Percentiles rank a stretch among this genome's conserved stretches.
Evolutionary conservation across 306 rosid species (phyloP).

Genomic region (Canavalia gladiata): DNA sequence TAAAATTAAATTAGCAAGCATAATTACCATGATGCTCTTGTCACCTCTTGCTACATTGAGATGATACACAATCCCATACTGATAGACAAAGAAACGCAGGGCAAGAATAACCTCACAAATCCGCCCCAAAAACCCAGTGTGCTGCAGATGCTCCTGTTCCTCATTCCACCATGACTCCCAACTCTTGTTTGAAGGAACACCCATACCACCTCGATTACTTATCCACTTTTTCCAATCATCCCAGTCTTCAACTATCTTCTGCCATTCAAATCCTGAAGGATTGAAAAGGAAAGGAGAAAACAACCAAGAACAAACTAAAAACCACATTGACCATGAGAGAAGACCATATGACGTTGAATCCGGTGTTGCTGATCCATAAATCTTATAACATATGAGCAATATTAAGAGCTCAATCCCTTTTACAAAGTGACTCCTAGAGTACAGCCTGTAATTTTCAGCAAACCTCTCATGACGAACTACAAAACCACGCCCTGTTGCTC

Average conservation of each 20-base stretch:
- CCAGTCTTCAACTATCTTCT: constrained; percentile 98
- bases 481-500: constrained; percentile 99
- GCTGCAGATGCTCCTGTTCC: constrained; percentile 93
- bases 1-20: constrained; percentile 36
- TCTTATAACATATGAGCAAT: constrained; percentile 71
- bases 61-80: constrained; percentile 94
- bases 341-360: constrained; percentile 56
- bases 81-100: constrained; percentile 85
- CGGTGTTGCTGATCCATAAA: constrained; percentile 74
- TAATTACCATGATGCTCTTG: constrained; percentile 77
- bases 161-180: constrained; percentile 99
- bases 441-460: constrained; percentile 93
- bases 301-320: constrained; percentile 81
- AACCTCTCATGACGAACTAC: constrained; percentile 95
- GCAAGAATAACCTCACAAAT: constrained; percentile 76
- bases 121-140: constrained; percentile 77
- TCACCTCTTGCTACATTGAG: constrained; percentile 75
- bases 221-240: constrained; percentile 99
- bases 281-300: constrained; percentile 95
- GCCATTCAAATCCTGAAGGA: constrained; percentile 99
- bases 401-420: constrained; percentile 87
- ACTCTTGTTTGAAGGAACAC: constrained; percentile 92
- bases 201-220: constrained; percentile 85
- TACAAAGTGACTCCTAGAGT: constrained; percentile 95
- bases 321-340: constrained; percentile 88